Evolutionary conservation across 768 basidiomycete species (phyloP), one percentile per base, ranked within the genome.

Genomic region (Boletus fagicola): DNA sequence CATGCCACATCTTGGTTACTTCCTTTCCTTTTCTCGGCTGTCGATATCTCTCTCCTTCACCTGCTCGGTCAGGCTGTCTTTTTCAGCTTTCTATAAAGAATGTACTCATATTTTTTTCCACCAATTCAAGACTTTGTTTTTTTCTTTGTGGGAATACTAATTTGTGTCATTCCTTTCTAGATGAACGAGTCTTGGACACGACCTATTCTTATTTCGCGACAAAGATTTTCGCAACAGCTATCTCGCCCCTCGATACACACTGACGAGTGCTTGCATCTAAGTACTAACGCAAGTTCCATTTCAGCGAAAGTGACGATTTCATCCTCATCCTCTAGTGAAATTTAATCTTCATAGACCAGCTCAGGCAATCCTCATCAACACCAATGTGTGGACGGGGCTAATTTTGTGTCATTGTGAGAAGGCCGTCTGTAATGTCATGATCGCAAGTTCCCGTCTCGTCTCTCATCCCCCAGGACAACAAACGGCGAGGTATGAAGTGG

Each of bases 51-150:
- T 49, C 46, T 50, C 30, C 30, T 36, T 53, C 33, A 51, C 67
- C 68, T 68, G 67, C 67, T 31, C 38, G 65, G 67, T 40, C 67
- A 62, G 67, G 67, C 26, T 47, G 50, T 67, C 47, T 56, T 61
- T 4, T 63, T 54, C 49, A 33, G 38, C 26, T 42, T 54, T 54
- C 46, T 51, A 22, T 53, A 30, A 48, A 22, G 47, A 53, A 44
- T 67, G 67, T 66, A 66, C 46, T 53, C 56, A 30, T 60, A 50
- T 60, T 57, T 53, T 51, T 51, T 22, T 52, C n/a, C 20, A 31
- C 49, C 62, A 65, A 68, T 66, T 12, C 45, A 53, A 36, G 43
- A 43, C 15, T 51, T 55, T 18, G 22, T 50, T 28, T 45, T 49
- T 47, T 51, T 20, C 28, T 56, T 36, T 8, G 31, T 28, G 48